Conservation (phyloP, 148 eudicot species). For the Dysphania ambrosioides region DNA sequence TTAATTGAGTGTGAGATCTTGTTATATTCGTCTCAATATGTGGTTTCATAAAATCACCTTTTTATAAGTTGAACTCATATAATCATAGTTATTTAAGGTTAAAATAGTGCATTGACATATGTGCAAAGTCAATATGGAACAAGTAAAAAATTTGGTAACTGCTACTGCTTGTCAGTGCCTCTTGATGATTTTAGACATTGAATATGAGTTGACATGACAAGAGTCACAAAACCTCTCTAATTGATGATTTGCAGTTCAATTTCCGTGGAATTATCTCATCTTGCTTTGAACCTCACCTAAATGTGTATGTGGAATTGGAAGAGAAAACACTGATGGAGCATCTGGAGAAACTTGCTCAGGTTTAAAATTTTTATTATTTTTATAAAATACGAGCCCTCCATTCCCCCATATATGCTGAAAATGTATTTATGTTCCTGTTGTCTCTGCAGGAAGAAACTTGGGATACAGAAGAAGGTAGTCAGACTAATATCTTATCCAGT, state of each 20-base stretch:
- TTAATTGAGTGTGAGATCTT: neutral
- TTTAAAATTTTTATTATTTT: constrained; percentile 19
- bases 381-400: neutral
- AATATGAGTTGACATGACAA: neutral
- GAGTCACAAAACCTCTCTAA: neutral
- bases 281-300: constrained; percentile 92
- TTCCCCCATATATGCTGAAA: neutral
- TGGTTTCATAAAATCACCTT: too few species aligned
- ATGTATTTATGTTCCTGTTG: neutral
- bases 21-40: neutral
- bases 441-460: constrained; percentile 86
- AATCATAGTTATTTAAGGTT: too few species aligned
- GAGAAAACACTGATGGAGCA: constrained; percentile 95
- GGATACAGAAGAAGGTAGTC: constrained; percentile 98
- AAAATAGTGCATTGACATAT: constrained; percentile 1
- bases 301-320: constrained; percentile 89
- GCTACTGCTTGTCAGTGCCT: too few species aligned
- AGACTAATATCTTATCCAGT: constrained; percentile 89
- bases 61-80: too few species aligned
- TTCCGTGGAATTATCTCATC: constrained; percentile 94
- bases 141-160: too few species aligned
- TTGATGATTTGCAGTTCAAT: constrained; percentile 70
- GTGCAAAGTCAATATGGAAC: too few species aligned
- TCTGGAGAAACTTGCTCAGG: constrained; percentile 98
- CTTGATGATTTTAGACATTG: neutral